Evolutionary conservation across 2,329 filamentous ascomycete genomes (phyloP).

Genomic region (Botrytis medusae): DNA sequence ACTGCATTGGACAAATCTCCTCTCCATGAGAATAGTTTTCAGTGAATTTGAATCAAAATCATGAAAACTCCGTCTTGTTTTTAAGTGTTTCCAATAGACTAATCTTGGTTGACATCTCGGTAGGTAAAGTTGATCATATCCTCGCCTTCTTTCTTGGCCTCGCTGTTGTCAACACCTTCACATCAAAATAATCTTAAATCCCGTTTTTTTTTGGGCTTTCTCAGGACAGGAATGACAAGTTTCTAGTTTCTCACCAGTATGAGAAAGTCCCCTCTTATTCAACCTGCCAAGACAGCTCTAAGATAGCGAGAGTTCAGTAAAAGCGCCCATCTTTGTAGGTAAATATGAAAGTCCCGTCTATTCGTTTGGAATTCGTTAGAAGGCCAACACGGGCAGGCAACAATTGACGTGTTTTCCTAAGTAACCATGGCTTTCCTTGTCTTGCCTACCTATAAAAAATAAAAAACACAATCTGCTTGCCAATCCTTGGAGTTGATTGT

Average conservation of each 20-base stretch:
- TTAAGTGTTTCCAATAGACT: background rate
- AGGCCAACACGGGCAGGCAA: background rate
- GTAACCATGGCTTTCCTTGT: background rate
- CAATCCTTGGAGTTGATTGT: background rate
- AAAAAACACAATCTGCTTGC: too few species aligned
- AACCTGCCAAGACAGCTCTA: background rate
- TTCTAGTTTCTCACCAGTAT: background rate
- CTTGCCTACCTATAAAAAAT: too few species aligned
- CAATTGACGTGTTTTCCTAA: background rate
- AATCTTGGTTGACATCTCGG: background rate
- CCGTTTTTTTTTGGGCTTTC: background rate
- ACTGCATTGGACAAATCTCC: background rate
- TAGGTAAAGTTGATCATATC: background rate
- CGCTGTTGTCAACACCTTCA: background rate
- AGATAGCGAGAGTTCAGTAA: background rate
- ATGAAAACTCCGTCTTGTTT: background rate
- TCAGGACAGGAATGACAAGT: background rate
- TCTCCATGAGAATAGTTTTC: background rate
- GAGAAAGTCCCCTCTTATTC: background rate
- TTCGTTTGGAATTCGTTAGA: background rate
- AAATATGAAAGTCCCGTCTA: background rate
- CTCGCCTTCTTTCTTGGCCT: background rate
- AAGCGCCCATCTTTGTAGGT: background rate
- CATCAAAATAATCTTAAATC: background rate
- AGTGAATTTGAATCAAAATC: background rate